Base-by-base conservation (phyloP, 1,284 basidiomycete species). In the Takashimella koratensis region DNA sequence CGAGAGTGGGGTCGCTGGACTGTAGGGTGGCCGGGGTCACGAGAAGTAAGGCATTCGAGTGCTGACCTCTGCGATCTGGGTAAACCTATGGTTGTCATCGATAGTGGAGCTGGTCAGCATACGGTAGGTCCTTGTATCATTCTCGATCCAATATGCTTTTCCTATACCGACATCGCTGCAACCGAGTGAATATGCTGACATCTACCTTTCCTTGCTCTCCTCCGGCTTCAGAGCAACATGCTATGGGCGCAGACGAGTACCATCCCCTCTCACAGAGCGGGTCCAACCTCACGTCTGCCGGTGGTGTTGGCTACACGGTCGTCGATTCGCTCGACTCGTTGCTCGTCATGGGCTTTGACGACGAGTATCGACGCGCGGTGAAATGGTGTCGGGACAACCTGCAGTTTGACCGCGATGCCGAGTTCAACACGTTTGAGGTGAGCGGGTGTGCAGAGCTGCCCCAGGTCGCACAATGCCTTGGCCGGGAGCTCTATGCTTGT, bases 391-490 rank as follows among this genome's bases (percentile, higher is more conserved):
- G 79, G 23, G 79, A 81, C 23, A 78, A 83, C 30, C 75, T 97
- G 43, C 76, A 80, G 8, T 93, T 96, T 67, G 86, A 95, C 36
- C 80, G 85, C 11, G 85, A 92, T 65, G 91, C 82, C 11, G 77
- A 82, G 19, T 90, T 90, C 74, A 97, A 87, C 72, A 92, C 90
- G 0, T 98, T 98, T 64, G 94, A 98, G 82, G 90, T 89, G 56
- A 48, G 83, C 73, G 20, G 3, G 19, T 41, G 21, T n/a, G n/a
- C n/a, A n/a, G n/a, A n/a, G n/a, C n/a, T n/a, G n/a, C n/a, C n/a
- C n/a, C n/a, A 43, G n/a, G 20, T 36, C 16, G 30, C 16, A 36
- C n/a, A n/a, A n/a, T n/a, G n/a, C n/a, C n/a, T n/a, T n/a, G 4
- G 5, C 3, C 16, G 19, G 3, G 23, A 30, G 13, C n/a, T 19